Conservation (phyloP, 2,329 filamentous ascomycete species). For the Pestalotiopsis sp. region DNA sequence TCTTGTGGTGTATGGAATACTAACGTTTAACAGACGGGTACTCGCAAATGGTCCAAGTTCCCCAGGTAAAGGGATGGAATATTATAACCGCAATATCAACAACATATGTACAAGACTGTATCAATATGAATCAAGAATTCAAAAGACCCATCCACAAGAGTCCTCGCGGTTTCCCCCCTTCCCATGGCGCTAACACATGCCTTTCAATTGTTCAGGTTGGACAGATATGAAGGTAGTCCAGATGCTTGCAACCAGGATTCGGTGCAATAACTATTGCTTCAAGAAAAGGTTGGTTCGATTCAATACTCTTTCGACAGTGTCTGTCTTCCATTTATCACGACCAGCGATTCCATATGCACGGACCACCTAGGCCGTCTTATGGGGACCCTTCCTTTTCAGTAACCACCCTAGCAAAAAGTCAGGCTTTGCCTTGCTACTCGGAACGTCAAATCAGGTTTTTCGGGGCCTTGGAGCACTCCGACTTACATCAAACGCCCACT, state of each 20-base stretch:
- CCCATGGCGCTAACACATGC: background rate
- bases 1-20: background rate
- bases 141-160: background rate
- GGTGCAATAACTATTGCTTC: background rate
- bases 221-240: background rate
- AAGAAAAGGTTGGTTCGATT: background rate
- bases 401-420: background rate
- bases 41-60: conserved; percentile 59
- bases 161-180: background rate
- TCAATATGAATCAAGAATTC: conserved; percentile 21
- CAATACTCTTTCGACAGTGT: background rate
- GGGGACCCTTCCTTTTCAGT: background rate
- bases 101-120: conserved; percentile 31
- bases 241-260: background rate
- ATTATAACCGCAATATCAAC: background rate
- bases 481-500: conserved; percentile 9
- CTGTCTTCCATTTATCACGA: background rate
- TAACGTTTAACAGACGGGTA: conserved; percentile 50
- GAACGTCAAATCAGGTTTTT: conserved; percentile 8
- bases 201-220: background rate
- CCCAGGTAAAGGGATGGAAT: conserved; percentile 48
- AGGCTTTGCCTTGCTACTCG: background rate
- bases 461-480: background rate
- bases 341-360: background rate
- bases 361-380: background rate